These are phyloP conservation scores for Polygonum aviculare DNA, from an alignment of 148 eudicot genomes.

Conservation along the genomic window DNA sequence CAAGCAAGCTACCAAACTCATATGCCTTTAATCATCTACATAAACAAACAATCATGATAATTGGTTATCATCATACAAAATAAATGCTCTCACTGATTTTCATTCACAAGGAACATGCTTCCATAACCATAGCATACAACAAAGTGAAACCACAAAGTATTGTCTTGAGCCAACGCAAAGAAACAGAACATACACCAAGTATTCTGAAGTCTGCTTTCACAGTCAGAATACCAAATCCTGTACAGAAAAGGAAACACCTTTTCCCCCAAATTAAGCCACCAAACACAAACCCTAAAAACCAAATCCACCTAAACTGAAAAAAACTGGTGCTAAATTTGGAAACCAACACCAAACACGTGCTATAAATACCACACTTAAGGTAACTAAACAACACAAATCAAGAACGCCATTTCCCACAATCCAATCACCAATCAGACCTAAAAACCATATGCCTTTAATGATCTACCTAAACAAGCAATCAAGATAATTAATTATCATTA, in stretches of 20 bases:
- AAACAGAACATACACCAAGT: not conserved
- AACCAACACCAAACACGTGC: slow-evolving; percentile 6
- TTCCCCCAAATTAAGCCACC: not conserved
- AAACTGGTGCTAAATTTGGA: not conserved
- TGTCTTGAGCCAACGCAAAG: not conserved
- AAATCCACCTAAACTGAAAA: not conserved
- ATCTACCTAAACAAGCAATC: too few species aligned
- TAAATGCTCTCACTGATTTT: not conserved
- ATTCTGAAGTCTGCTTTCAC: too few species aligned
- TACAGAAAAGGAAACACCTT: not conserved
- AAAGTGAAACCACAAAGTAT: not conserved
- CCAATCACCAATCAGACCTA: not conserved
- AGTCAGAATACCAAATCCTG: not conserved
- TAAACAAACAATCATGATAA: not conserved
- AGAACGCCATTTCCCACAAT: not conserved
- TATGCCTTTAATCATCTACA: not conserved
- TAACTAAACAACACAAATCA: not conserved
- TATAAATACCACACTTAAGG: not conserved
- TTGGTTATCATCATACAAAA: not conserved
- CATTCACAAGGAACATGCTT: not conserved
- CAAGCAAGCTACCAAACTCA: not conserved
- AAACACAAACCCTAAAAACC: not conserved
- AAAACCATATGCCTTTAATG: not conserved
- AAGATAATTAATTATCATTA: too few species aligned
- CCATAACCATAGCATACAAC: not conserved